phyloP scores from a whole-genome alignment of 208 protist genomes.

The Tritrichomonas musculus region DNA sequence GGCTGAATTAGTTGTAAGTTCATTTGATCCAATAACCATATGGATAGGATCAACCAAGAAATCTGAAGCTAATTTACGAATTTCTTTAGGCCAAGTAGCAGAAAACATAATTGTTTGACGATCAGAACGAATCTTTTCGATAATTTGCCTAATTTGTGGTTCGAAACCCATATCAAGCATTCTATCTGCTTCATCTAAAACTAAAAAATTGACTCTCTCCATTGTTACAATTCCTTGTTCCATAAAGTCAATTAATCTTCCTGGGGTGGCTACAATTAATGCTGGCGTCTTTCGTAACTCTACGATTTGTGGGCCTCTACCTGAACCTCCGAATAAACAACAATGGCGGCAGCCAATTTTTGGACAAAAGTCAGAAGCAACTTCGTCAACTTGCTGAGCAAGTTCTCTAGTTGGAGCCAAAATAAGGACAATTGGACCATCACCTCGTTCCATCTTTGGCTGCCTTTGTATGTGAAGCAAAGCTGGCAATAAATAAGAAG shows the following conservation, averaged over 20 bases:
- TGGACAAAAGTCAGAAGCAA: slow-evolving; percentile 29
- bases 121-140: slow-evolving; percentile 41
- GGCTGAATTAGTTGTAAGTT: slow-evolving; percentile 48
- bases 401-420: slow-evolving; percentile 72
- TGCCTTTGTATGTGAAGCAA: slow-evolving; percentile 57
- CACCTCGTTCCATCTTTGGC: slow-evolving; percentile 57
- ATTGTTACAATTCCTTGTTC: slow-evolving; percentile 60
- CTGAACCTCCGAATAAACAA: slow-evolving; percentile 61
- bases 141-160: slow-evolving; percentile 52
- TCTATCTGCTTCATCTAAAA: slow-evolving; percentile 94
- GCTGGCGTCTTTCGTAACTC: slow-evolving; percentile 53
- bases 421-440: slow-evolving; percentile 67
- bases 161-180: slow-evolving; percentile 80
- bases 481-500: slow-evolving; percentile 61
- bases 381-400: slow-evolving; percentile 56
- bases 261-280: slow-evolving; percentile 75
- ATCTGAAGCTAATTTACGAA: slow-evolving; percentile 82
- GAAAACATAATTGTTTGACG: slow-evolving; percentile 54
- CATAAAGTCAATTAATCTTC: slow-evolving; percentile 76
- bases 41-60: slow-evolving; percentile 73
- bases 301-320: slow-evolving; percentile 58
- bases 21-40: slow-evolving; percentile 68
- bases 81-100: slow-evolving; percentile 68
- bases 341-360: background rate
- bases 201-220: slow-evolving; percentile 69